Evolutionary conservation across 192 early-diverging fungal species (phyloP).

Genomic region (Dissophora ornata): DNA sequence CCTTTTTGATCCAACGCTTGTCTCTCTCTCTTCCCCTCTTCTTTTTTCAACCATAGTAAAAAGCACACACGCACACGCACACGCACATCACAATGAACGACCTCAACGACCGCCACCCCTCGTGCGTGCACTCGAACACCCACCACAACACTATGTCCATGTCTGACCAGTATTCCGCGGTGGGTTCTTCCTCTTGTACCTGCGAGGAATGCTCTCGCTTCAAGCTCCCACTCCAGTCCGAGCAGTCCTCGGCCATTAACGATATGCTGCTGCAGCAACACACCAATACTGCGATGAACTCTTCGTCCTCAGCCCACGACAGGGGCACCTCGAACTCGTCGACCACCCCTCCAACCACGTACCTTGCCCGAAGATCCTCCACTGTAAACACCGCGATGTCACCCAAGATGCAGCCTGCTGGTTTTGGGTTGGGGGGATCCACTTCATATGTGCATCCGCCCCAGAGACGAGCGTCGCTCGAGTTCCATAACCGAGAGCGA

Average conservation of each 20-base stretch:
- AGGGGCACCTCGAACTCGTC: slow-evolving; percentile 3
- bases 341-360: slow-evolving; percentile 27
- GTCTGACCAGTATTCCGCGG: neutral
- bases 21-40: too few relatives aligned
- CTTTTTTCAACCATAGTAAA: too few relatives aligned
- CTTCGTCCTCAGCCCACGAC: neutral
- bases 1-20: too few relatives aligned
- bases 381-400: slow-evolving; percentile 10
- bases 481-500: slow-evolving; percentile 47
- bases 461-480: slow-evolving; percentile 38
- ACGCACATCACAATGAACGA: slow-evolving; percentile 35
- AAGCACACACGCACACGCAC: too few relatives aligned
- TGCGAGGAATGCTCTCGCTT: slow-evolving; percentile 50
- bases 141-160: slow-evolving; percentile 36
- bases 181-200: slow-evolving; percentile 11
- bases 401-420: slow-evolving; percentile 29
- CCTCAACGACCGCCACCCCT: slow-evolving; percentile 30
- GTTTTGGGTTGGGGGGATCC: slow-evolving; percentile 14
- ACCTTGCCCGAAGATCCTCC: slow-evolving; percentile 13
- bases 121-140: slow-evolving; percentile 35
- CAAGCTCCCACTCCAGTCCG: slow-evolving; percentile 13
- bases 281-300: neutral
- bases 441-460: neutral
- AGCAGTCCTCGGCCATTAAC: slow-evolving; percentile 10
- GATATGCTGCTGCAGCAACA: slow-evolving; percentile 7